Evolutionary conservation across 768 basidiomycete species (phyloP).

Genomic region (Collybiopsis confluens): DNA sequence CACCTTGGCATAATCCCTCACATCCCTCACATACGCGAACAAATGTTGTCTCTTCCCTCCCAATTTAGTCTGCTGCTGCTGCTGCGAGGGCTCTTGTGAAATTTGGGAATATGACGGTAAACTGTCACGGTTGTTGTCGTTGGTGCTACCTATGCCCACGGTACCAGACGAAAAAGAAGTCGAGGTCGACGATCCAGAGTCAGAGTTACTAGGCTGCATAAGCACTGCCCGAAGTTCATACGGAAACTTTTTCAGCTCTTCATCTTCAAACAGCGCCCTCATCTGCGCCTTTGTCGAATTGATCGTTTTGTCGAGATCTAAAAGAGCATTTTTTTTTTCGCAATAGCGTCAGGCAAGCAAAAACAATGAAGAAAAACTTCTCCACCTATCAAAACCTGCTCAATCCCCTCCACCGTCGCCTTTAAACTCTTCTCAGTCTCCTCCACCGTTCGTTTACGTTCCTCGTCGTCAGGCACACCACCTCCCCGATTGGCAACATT

Average conservation of each 20-base stretch:
- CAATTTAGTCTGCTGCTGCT: neutral
- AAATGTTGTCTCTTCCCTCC: neutral
- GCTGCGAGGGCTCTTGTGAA: neutral
- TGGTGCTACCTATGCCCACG: too few relatives aligned
- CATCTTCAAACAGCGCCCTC: neutral
- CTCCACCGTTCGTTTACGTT: neutral
- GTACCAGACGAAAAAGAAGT: neutral
- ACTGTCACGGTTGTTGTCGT: too few relatives aligned
- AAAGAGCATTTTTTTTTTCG: too few relatives aligned
- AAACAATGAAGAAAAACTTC: neutral
- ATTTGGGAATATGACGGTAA: neutral
- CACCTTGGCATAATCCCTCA: neutral
- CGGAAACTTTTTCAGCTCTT: neutral
- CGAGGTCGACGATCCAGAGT: too few relatives aligned
- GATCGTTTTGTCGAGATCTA: neutral
- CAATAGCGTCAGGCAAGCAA: too few relatives aligned
- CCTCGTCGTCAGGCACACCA: neutral
- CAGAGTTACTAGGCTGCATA: neutral
- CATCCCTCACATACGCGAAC: neutral
- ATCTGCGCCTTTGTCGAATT: neutral
- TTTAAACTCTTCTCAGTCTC: neutral
- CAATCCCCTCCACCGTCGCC: neutral
- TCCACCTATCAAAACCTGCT: neutral
- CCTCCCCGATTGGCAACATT: slow-evolving; percentile 1
- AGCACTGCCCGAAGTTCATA: slow-evolving; percentile 2